Conservation (phyloP, 371 early-diverging fungal species). For the Blyttiomyces sp. region DNA sequence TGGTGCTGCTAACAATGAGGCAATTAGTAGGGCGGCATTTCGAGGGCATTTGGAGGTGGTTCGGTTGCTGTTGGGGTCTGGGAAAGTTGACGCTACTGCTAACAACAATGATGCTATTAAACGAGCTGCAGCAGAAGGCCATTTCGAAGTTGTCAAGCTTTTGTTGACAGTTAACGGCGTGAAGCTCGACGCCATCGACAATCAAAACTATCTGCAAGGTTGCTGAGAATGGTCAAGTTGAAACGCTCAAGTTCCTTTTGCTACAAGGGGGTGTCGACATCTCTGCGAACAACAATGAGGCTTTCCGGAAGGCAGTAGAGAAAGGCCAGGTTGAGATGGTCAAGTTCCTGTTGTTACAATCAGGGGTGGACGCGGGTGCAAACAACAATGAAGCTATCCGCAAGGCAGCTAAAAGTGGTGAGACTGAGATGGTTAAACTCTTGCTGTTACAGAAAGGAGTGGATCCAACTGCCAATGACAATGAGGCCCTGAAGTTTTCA, state of each 20-base stretch:
- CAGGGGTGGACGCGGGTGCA: slow-evolving; percentile 11
- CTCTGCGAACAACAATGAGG: slow-evolving; percentile 7
- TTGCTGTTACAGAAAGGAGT: neutral
- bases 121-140: slow-evolving; percentile 10
- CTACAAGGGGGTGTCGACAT: slow-evolving; percentile 4
- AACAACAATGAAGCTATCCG: slow-evolving; percentile 6
- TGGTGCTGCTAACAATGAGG: neutral
- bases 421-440: neutral
- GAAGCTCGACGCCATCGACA: slow-evolving; percentile 1
- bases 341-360: slow-evolving; percentile 8
- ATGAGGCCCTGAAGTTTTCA: neutral
- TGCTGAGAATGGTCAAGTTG: too few relatives aligned
- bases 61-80: neutral
- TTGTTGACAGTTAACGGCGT: slow-evolving; percentile 3
- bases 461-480: neutral
- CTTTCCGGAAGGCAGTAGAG: slow-evolving; percentile 1
- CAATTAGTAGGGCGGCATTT: neutral
- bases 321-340: slow-evolving; percentile 6
- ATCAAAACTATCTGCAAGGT: too few relatives aligned
- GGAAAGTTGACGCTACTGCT: slow-evolving; percentile 6
- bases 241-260: too few relatives aligned
- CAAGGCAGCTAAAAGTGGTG: slow-evolving; percentile 1
- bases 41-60: slow-evolving; percentile 1
- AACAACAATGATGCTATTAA: slow-evolving; percentile 8
- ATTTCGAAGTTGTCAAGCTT: slow-evolving; percentile 5